These are phyloP conservation scores for Xylaria sp. DNA, from an alignment of 2,329 filamentous ascomycete genomes.

Conservation along the genomic window DNA sequence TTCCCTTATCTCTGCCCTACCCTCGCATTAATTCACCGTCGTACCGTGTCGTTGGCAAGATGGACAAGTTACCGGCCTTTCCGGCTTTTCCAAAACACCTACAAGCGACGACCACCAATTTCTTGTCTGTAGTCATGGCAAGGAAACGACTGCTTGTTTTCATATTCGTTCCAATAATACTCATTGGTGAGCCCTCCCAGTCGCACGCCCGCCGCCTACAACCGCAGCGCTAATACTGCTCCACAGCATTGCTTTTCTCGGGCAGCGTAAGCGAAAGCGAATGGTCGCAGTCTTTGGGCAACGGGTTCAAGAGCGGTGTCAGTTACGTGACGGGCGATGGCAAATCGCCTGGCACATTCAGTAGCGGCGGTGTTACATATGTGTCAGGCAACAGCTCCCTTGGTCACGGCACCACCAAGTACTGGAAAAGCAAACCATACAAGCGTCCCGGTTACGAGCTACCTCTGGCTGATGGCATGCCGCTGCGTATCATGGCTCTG, in stretches of 20 bases:
- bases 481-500: conserved; percentile 43
- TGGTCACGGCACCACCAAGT: conserved; percentile 33
- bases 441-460: conserved; percentile 40
- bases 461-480: conserved; percentile 41
- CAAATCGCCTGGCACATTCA: conserved; percentile 9
- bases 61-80: conserved; percentile 38
- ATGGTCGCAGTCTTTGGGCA: conserved; percentile 38
- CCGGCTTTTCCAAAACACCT: conserved; percentile 29
- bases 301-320: conserved; percentile 38
- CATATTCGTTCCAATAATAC: conserved; percentile 36
- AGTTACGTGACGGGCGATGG: conserved; percentile 31
- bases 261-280: conserved; percentile 37
- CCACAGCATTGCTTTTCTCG: conserved; percentile 36
- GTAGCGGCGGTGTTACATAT: conserved; percentile 33
- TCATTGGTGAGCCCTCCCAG: conserved; percentile 32
- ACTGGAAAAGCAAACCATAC: conserved; percentile 37
- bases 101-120: conserved; percentile 28
- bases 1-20: conserved; percentile 20
- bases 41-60: conserved; percentile 13
- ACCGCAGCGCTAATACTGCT: conserved; percentile 17
- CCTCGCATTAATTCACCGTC: conserved; percentile 5
- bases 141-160: conserved; percentile 37
- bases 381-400: conserved; percentile 37
- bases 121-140: conserved; percentile 37
- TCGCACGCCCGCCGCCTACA: background rate